Evolutionary conservation across 495 filamentous ascomycete genomes (phyloP).

Genomic region (Filosporella fistucella): DNA sequence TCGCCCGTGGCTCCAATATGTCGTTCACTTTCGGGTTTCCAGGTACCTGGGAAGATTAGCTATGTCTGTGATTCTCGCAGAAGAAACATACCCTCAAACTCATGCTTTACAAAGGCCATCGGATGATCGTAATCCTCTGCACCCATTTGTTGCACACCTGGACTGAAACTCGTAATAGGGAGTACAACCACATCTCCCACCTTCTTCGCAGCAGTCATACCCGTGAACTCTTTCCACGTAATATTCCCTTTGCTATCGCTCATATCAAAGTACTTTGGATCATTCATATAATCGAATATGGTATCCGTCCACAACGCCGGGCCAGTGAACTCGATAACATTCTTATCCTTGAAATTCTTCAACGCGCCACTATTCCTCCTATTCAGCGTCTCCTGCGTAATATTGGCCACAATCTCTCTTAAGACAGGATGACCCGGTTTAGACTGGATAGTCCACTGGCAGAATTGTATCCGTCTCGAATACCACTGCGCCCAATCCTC

Average conservation of each 20-base stretch:
- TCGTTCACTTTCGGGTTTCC: conserved; percentile 70
- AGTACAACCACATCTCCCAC: conserved; percentile 92
- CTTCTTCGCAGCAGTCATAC: conserved; percentile 75
- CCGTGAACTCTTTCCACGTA: conserved; percentile 84
- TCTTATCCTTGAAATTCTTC: conserved; percentile 60
- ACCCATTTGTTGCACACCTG: conserved; percentile 89
- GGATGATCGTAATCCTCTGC: conserved; percentile 88
- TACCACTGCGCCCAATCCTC: conserved; percentile 95
- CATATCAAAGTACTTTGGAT: conserved; percentile 85
- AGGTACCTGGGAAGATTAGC: conserved; percentile 51
- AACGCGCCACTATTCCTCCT: conserved; percentile 69
- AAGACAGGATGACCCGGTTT: conserved; percentile 94
- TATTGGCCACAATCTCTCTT: conserved; percentile 77
- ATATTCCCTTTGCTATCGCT: conserved; percentile 64
- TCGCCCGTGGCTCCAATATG: conserved; percentile 40
- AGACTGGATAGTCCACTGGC: conserved; percentile 96
- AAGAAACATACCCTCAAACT: conserved; percentile 74
- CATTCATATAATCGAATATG: conserved; percentile 90
- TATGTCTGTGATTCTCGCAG: background rate
- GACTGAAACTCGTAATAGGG: conserved; percentile 96
- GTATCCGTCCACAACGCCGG: conserved; percentile 93
- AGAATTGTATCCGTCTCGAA: conserved; percentile 92
- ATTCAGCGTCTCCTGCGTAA: conserved; percentile 75
- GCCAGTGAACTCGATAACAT: conserved; percentile 93
- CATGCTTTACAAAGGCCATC: conserved; percentile 97